Conservation (phyloP, 495 filamentous ascomycete species). For the Xeromyces bisporus region DNA sequence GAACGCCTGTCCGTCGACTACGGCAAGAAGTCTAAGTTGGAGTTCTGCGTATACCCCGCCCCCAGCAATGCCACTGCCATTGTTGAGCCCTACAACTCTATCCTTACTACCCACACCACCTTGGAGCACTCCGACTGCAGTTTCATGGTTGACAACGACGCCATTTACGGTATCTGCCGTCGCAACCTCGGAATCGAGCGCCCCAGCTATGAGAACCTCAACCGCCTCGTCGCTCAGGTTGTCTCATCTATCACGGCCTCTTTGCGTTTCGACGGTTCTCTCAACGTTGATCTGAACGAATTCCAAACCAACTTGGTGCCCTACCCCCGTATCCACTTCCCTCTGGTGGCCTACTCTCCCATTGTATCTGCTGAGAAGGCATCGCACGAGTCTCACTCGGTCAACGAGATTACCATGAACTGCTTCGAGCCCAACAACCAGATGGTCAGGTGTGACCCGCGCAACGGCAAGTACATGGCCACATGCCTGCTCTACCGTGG, state of each 20-base stretch:
- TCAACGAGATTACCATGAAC: constrained; percentile 46
- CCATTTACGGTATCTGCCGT: constrained; percentile 98
- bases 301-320: constrained; percentile 99
- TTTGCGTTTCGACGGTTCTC: constrained; percentile 93
- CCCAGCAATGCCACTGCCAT: constrained; percentile 93
- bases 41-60: constrained; percentile 97
- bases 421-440: constrained; percentile 74
- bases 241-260: constrained; percentile 98
- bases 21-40: constrained; percentile 98
- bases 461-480: constrained; percentile 99
- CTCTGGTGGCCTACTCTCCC: constrained; percentile 87
- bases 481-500: constrained; percentile 96
- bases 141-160: constrained; percentile 99
- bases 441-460: constrained; percentile 99
- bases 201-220: constrained; percentile 94
- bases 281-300: constrained; percentile 98
- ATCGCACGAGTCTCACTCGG: constrained; percentile 73
- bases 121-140: constrained; percentile 98
- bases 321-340: constrained; percentile 98
- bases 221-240: constrained; percentile 96
- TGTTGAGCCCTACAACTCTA: constrained; percentile 98
- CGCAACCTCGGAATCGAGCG: constrained; percentile 93
- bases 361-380: constrained; percentile 88
- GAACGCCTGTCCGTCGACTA: constrained; percentile 96
- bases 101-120: constrained; percentile 95